Evolutionary conservation across 345 rosid genomes (phyloP), one percentile per base, ranked within the genome.

Genomic region (Ricinus communis): DNA sequence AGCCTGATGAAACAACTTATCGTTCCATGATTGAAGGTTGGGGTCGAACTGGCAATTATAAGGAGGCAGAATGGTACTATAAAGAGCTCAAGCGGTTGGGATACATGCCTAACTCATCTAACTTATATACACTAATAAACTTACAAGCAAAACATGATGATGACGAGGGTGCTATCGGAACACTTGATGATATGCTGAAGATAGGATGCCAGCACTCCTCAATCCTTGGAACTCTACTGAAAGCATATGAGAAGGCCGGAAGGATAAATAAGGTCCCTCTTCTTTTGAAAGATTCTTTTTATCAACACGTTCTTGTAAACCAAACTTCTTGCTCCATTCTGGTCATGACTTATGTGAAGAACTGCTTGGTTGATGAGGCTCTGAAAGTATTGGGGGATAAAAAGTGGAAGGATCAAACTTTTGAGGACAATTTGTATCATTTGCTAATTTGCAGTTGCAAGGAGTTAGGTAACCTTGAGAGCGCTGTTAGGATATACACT

Each of bases 11-110:
- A 70, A 87, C 97, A 67, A 90, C 87, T 72, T 91, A 85, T 75
- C 87, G 96, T 65, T 88, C 97, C 61, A 91, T 93, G 97, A 80
- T 93, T 61, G 97, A 93, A 85, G 97, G 97, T n/a, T 93, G 97
- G 96, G 97, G 98, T 18, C 88, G 91, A 8, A 78, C 82, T 41
- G 85, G 81, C 52, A 81, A 79, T 76, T 88, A 85, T 25, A 59
- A 74, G 38, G 75, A 84, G 80, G 87, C 87, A 30, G 76, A 78
- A 56, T 68, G 73, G 88, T 84, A 85, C 73, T 90, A 83, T 69
- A 72, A 78, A 73, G 93, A 88, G 79, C 84, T 93, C 71, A 87
- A 76, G 78, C 76, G 76, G 74, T 73, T 81, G 71, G 96, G 97
- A 15, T 88, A 82, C 79, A 77, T 84, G 83, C 97, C 96, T 28